Conservation (phyloP, 2,329 filamentous ascomycete species). For the Penicillium verrucosum region DNA sequence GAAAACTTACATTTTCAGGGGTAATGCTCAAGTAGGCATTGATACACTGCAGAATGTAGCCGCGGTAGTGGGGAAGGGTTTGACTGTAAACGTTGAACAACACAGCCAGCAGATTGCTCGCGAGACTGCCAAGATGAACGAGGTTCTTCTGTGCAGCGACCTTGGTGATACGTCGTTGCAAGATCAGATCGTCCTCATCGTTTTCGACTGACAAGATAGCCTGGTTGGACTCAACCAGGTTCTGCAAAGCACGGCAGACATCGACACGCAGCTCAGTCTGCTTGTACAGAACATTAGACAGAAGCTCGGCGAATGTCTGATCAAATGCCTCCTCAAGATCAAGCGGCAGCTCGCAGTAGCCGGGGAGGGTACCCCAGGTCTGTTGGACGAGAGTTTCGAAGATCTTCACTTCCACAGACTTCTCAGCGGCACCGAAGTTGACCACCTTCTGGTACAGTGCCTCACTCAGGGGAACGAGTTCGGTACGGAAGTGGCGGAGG, state of each 20-base stretch:
- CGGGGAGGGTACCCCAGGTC: constrained; percentile 88
- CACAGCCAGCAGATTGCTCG: constrained; percentile 87
- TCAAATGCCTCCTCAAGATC: constrained; percentile 77
- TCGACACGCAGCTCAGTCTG: constrained; percentile 84
- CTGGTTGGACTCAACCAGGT: constrained; percentile 87
- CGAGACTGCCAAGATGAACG: constrained; percentile 71
- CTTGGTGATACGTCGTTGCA: constrained; percentile 75
- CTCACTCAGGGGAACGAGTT: constrained; percentile 87
- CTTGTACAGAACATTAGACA: constrained; percentile 89
- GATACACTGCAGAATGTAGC: constrained; percentile 88
- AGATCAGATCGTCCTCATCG: constrained; percentile 67
- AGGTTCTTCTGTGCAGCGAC: constrained; percentile 74
- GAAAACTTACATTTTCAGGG: constrained; percentile 52
- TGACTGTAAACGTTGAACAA: constrained; percentile 99
- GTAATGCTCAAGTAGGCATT: constrained; percentile 92
- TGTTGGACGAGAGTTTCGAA: constrained; percentile 96
- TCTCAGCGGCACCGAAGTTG: constrained; percentile 75
- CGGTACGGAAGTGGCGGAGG: constrained; percentile 76
- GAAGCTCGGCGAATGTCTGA: constrained; percentile 80
- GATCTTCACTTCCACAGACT: constrained; percentile 95
- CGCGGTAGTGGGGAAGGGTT: constrained; percentile 86
- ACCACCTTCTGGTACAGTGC: constrained; percentile 84
- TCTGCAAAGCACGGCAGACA: constrained; percentile 80
- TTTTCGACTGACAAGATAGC: constrained; percentile 68
- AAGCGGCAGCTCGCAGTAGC: constrained; percentile 88